Base-by-base conservation (phyloP, 129 eudicot genomes). In the Flaveria robusta region DNA sequence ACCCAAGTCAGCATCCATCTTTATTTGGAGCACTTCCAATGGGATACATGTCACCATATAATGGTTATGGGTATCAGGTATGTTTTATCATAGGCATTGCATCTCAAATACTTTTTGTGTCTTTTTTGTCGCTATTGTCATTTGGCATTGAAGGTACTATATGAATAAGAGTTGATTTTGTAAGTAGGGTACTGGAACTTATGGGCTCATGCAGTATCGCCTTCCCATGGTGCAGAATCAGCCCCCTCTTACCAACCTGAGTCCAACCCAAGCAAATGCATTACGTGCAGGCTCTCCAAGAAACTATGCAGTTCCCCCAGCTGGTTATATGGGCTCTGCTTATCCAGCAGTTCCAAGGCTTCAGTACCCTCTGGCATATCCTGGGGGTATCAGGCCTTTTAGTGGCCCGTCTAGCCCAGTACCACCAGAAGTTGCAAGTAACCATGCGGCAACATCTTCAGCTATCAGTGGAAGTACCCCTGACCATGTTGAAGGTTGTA, bases 41-140 rank as follows among this genome's bases (percentile, higher is more conserved):
- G 93, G 96, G 99, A 58, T 95, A 95, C 74, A 80, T 91, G 78
- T 75, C 97, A 26, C 86, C 96, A 60, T 95, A 89, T 77, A 91
- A 89, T 71, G 97, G 99, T 76, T 95, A 95, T 77, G 96, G 93
- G 23, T 95, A 95, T 86, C 99, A 95, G 99, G 99, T 95, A 60
- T 72, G 80, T 87, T 74, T 14, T 45, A 23, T 72, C 65, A 58
- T 55, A 27, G 54, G 56, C 62, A 24, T 11, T 45, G 71, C 52
- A 67, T 58, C 65, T 65, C 31, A 20, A 7, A 22, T 27, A 26
- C 60, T 60, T 45, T 20, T 29, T 6, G 23, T 20, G 3, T 58
- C 34, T 71, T 41, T 7, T 39, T 47, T 58, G 37, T 63, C 56
- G 34, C 59, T 49, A 66, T 78, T 51, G 77, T 68, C 70, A 58